Conservation (phyloP, 2,329 filamentous ascomycete genomes). For the Massarina eburnea region DNA sequence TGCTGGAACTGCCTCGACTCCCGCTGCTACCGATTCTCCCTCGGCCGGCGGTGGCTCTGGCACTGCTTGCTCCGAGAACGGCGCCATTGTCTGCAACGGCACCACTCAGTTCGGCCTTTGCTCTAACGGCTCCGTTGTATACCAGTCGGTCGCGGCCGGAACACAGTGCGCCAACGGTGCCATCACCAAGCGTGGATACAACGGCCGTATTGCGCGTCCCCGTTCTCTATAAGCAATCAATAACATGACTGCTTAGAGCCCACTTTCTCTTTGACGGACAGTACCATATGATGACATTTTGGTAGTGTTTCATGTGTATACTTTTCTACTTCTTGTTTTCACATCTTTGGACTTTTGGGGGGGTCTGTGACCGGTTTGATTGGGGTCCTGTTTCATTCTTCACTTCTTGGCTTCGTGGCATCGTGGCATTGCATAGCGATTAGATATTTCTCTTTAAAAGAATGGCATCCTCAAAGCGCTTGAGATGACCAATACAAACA, state of each 20-base stretch:
- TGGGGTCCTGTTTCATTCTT: slow-evolving; percentile 2
- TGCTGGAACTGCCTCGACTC: slow-evolving; percentile 14
- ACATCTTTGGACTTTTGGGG: slow-evolving; percentile 1
- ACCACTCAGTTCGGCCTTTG: slow-evolving; percentile 46
- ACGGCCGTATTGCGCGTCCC: slow-evolving; percentile 34
- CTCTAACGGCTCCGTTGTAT: slow-evolving; percentile 45
- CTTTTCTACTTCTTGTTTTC: slow-evolving; percentile 3
- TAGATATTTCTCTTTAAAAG: slow-evolving; percentile 1
- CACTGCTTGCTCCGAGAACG: slow-evolving; percentile 33
- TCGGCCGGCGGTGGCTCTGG: slow-evolving; percentile 14
- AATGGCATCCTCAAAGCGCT: slow-evolving; percentile 10
- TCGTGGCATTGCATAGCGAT: not conserved
- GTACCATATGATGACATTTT: not conserved
- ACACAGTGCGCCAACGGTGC: slow-evolving; percentile 47
- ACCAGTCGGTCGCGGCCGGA: slow-evolving; percentile 46
- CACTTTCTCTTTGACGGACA: not conserved
- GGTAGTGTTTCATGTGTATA: slow-evolving; percentile 9
- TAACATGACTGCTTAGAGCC: not conserved
- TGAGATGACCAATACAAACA: slow-evolving; percentile 7
- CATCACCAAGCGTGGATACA: slow-evolving; percentile 39
- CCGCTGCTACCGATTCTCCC: slow-evolving; percentile 13
- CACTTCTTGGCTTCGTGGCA: not conserved
- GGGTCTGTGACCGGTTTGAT: slow-evolving; percentile 8
- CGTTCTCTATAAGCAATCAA: slow-evolving; percentile 6
- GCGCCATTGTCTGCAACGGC: slow-evolving; percentile 46